Evolutionary conservation across 2,329 filamentous ascomycete genomes (phyloP).

Genomic region (Colletotrichum tamarilloi): DNA sequence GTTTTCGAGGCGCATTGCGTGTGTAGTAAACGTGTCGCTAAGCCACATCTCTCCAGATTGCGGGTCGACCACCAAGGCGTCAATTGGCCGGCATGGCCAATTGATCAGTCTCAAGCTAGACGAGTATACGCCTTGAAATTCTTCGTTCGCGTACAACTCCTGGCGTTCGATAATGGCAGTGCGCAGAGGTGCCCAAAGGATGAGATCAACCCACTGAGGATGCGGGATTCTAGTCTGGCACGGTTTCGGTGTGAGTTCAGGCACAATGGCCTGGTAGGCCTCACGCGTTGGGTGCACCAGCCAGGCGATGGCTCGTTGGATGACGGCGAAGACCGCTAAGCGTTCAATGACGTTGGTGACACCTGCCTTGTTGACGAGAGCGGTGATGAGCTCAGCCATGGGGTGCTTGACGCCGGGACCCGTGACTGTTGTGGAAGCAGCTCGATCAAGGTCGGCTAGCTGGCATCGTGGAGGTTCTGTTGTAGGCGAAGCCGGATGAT

Average conservation of each 20-base stretch:
- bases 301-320: slow-evolving; percentile 44
- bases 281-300: slow-evolving; percentile 46
- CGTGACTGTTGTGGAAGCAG: slow-evolving; percentile 18
- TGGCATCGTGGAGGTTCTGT: slow-evolving; percentile 28
- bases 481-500: slow-evolving; percentile 38
- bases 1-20: slow-evolving; percentile 41
- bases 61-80: slow-evolving; percentile 41
- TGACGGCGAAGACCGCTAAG: slow-evolving; percentile 46
- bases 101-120: slow-evolving; percentile 47
- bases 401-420: slow-evolving; percentile 38
- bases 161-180: slow-evolving; percentile 49
- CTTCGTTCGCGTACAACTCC: slow-evolving; percentile 48
- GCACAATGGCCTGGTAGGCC: slow-evolving; percentile 39
- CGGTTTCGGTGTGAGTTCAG: slow-evolving; percentile 41
- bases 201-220: slow-evolving; percentile 46
- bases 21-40: slow-evolving; percentile 39
- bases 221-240: slow-evolving; percentile 44
- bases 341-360: slow-evolving; percentile 45
- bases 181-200: slow-evolving; percentile 47
- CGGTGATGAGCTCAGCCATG: slow-evolving; percentile 44
- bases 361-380: slow-evolving; percentile 44
- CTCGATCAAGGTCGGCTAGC: slow-evolving; percentile 34
- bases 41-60: slow-evolving; percentile 42
- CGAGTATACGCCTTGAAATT: slow-evolving; percentile 49
- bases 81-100: slow-evolving; percentile 44